Evolutionary conservation across 2,329 filamentous ascomycete species (phyloP).

Genomic region (Pyrenochaeta sp.): DNA sequence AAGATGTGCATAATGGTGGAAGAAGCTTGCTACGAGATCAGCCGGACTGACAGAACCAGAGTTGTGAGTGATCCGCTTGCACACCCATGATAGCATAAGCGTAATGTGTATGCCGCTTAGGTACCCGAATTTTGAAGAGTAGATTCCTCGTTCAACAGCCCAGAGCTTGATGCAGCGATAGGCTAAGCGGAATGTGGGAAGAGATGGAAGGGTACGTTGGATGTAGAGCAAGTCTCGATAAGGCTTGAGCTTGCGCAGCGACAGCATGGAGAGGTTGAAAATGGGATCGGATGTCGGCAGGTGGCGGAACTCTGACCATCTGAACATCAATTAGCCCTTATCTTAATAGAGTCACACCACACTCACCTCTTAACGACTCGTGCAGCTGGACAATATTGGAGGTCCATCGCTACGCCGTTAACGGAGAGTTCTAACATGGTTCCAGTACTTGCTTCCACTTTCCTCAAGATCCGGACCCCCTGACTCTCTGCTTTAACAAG

Average conservation of each 20-base stretch:
- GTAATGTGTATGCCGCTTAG: slow-evolving; percentile 72
- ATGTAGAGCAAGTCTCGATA: slow-evolving; percentile 70
- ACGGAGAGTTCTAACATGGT: slow-evolving; percentile 72
- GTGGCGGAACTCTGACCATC: slow-evolving; percentile 50
- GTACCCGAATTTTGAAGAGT: slow-evolving; percentile 71
- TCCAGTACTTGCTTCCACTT: slow-evolving; percentile 66
- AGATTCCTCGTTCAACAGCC: slow-evolving; percentile 69
- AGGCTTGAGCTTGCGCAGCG: slow-evolving; percentile 70
- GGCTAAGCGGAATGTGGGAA: slow-evolving; percentile 65
- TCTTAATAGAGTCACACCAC: background rate
- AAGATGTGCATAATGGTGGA: slow-evolving; percentile 68
- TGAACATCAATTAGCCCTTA: slow-evolving; percentile 21
- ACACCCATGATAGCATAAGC: slow-evolving; percentile 67
- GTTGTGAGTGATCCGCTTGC: slow-evolving; percentile 56
- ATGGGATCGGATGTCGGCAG: slow-evolving; percentile 61
- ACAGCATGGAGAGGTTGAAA: slow-evolving; percentile 65
- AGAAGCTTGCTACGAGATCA: slow-evolving; percentile 68
- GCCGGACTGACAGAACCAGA: slow-evolving; percentile 53
- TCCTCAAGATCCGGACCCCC: slow-evolving; percentile 63
- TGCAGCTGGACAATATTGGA: slow-evolving; percentile 72
- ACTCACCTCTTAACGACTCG: slow-evolving; percentile 61
- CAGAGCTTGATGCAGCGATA: slow-evolving; percentile 69
- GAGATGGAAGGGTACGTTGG: slow-evolving; percentile 66
- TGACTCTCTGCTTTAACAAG: slow-evolving; percentile 58
- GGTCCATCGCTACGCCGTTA: slow-evolving; percentile 66